Evolutionary conservation across 83 land plant species (phyloP).

Genomic region (Picea engelmannii): DNA sequence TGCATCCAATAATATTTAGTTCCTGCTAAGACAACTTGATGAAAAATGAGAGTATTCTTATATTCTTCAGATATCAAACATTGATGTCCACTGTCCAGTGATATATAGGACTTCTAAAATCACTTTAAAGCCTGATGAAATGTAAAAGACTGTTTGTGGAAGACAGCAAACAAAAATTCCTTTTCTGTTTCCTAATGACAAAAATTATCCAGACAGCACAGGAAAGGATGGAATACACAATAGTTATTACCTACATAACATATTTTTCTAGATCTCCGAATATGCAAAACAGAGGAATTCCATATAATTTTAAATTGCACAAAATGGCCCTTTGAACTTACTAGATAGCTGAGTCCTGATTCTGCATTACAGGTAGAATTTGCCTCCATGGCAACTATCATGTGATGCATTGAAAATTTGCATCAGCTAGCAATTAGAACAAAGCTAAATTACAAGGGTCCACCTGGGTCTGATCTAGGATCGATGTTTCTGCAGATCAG

Average conservation of each 20-base stretch:
- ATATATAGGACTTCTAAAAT: not conserved
- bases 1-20: slow-evolving; percentile 1
- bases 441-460: too few relatives aligned
- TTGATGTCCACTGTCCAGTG: not conserved
- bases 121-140: not conserved
- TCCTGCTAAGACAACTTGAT: not conserved
- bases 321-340: not conserved
- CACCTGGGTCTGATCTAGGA: too few relatives aligned
- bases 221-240: too few relatives aligned
- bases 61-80: not conserved
- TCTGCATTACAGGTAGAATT: not conserved
- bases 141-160: not conserved
- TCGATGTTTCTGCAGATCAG: too few relatives aligned
- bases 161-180: too few relatives aligned
- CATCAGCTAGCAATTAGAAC: not conserved
- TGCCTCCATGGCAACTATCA: not conserved
- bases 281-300: not conserved
- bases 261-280: not conserved
- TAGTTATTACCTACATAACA: not conserved
- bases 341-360: not conserved
- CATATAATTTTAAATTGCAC: not conserved
- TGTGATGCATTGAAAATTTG: not conserved
- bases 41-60: not conserved
- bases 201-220: too few relatives aligned
- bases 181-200: too few relatives aligned